phyloP scores from a whole-genome alignment of 2,329 filamentous ascomycete species.

The Penicillium sp. region DNA sequence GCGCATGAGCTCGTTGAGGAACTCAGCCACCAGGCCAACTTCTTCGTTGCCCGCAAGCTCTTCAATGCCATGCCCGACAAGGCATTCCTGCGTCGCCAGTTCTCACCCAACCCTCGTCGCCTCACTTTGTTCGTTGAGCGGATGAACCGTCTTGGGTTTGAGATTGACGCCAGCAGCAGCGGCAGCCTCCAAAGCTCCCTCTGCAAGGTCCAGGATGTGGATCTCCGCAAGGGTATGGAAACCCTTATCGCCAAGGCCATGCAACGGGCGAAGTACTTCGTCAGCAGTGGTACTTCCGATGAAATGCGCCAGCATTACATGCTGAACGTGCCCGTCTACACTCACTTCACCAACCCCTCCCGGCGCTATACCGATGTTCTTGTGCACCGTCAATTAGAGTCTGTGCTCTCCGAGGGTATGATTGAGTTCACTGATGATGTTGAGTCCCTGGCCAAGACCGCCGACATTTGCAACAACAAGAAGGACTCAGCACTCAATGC shows the following conservation, averaged over 20 bases:
- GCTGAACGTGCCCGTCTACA: constrained; percentile 90
- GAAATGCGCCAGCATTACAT: constrained; percentile 86
- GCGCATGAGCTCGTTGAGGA: constrained; percentile 95
- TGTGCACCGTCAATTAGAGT: constrained; percentile 91
- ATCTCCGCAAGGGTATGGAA: constrained; percentile 96
- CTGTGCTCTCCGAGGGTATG: constrained; percentile 76
- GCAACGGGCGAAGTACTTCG: constrained; percentile 93
- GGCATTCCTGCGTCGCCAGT: constrained; percentile 85
- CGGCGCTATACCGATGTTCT: constrained; percentile 93
- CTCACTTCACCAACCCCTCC: constrained; percentile 94
- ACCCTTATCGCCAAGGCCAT: constrained; percentile 92
- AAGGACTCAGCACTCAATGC: constrained; percentile 97
- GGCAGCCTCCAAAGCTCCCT: constrained; percentile 90
- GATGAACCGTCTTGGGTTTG: constrained; percentile 87
- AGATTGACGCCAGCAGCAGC: constrained; percentile 86
- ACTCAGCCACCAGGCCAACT: constrained; percentile 89
- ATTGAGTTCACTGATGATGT: constrained; percentile 87
- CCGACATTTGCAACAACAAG: constrained; percentile 97
- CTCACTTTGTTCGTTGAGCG: constrained; percentile 88
- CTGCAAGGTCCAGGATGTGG: constrained; percentile 85
- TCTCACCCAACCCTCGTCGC: constrained; percentile 80
- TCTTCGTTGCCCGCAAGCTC: constrained; percentile 83
- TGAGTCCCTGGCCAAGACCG: constrained; percentile 85
- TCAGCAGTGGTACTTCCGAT: constrained; percentile 74
- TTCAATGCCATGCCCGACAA: constrained; percentile 80